These are phyloP conservation scores for Suillus ampliporus DNA, from an alignment of 768 basidiomycete species.

Conservation along the genomic window DNA sequence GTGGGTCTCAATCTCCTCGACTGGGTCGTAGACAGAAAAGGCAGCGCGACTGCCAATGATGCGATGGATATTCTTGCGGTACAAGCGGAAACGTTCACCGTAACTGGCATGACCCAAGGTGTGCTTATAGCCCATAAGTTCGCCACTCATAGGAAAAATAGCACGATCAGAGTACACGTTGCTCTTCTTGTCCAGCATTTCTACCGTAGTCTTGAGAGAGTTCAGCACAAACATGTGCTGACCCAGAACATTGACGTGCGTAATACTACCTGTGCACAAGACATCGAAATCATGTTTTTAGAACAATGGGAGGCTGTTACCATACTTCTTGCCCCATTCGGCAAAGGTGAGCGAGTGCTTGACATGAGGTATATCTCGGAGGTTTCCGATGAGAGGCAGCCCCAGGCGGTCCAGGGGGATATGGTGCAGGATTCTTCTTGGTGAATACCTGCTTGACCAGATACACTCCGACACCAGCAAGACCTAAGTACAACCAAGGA, in stretches of 20 bases:
- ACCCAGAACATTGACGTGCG: slow-evolving; percentile 39
- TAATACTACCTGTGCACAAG: slow-evolving; percentile 31
- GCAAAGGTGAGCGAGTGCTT: slow-evolving; percentile 59
- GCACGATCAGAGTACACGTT: slow-evolving; percentile 50
- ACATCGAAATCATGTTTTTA: not conserved
- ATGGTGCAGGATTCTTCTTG: slow-evolving; percentile 1
- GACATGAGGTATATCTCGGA: slow-evolving; percentile 56
- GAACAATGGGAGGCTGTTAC: slow-evolving; percentile 32
- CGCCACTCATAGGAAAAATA: slow-evolving; percentile 13
- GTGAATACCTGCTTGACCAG: slow-evolving; percentile 6
- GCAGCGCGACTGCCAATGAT: slow-evolving; percentile 19
- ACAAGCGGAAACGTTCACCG: slow-evolving; percentile 16
- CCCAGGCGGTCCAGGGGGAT: slow-evolving; percentile 30
- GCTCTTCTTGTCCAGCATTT: slow-evolving; percentile 58
- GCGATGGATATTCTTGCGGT: slow-evolving; percentile 20
- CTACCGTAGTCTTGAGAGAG: slow-evolving; percentile 48
- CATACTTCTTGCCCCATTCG: slow-evolving; percentile 59
- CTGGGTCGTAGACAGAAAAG: slow-evolving; percentile 15
- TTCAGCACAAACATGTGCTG: slow-evolving; percentile 57
- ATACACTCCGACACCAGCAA: slow-evolving; percentile 25
- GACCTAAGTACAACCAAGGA: slow-evolving; percentile 7
- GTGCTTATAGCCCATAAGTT: slow-evolving; percentile 22
- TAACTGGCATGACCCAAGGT: slow-evolving; percentile 13
- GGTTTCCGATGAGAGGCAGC: slow-evolving; percentile 55
- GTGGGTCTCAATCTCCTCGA: slow-evolving; percentile 25